phyloP scores from a whole-genome alignment of 2,329 filamentous ascomycete genomes.

The Lizonia empirigonia region DNA sequence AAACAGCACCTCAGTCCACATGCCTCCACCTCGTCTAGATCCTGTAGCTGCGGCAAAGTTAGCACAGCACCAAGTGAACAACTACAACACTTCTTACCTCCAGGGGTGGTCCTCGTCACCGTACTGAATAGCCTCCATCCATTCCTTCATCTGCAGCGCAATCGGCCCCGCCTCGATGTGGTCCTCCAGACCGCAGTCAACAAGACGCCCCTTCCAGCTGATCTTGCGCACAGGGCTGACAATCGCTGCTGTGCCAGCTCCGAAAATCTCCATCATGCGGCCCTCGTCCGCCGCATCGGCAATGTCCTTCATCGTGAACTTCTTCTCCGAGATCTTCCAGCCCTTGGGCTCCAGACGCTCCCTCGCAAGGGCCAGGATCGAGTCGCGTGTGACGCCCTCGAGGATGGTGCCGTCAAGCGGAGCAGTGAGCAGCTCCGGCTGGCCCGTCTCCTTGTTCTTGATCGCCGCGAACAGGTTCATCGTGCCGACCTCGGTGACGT shows the following conservation, averaged over 20 bases:
- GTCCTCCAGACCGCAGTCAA: slow-evolving; percentile 82
- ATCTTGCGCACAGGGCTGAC: slow-evolving; percentile 90
- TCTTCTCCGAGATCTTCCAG: slow-evolving; percentile 86
- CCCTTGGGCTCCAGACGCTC: slow-evolving; percentile 84
- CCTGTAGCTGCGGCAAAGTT: slow-evolving; percentile 37
- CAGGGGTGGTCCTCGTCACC: slow-evolving; percentile 84
- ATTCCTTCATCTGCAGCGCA: slow-evolving; percentile 86
- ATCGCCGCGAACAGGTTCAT: slow-evolving; percentile 97
- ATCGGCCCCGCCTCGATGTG: slow-evolving; percentile 87
- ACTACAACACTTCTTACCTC: too few relatives aligned
- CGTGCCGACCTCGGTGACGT: slow-evolving; percentile 94
- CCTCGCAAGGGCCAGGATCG: slow-evolving; percentile 81
- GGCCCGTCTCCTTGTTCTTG: slow-evolving; percentile 82
- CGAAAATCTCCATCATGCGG: slow-evolving; percentile 89
- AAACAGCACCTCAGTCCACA: background rate
- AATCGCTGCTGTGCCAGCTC: slow-evolving; percentile 90
- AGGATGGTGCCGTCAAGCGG: slow-evolving; percentile 96
- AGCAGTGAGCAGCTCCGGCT: slow-evolving; percentile 92
- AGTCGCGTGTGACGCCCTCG: slow-evolving; percentile 92
- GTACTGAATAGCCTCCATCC: slow-evolving; percentile 96
- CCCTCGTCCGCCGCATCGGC: slow-evolving; percentile 82
- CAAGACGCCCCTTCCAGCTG: slow-evolving; percentile 80
- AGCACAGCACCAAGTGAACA: slow-evolving; percentile 25
- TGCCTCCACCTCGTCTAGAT: too few relatives aligned
- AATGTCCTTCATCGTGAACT: slow-evolving; percentile 89